Evolutionary conservation across 2,329 filamentous ascomycete species (phyloP).

Genomic region (Trichoderma asperellum): DNA sequence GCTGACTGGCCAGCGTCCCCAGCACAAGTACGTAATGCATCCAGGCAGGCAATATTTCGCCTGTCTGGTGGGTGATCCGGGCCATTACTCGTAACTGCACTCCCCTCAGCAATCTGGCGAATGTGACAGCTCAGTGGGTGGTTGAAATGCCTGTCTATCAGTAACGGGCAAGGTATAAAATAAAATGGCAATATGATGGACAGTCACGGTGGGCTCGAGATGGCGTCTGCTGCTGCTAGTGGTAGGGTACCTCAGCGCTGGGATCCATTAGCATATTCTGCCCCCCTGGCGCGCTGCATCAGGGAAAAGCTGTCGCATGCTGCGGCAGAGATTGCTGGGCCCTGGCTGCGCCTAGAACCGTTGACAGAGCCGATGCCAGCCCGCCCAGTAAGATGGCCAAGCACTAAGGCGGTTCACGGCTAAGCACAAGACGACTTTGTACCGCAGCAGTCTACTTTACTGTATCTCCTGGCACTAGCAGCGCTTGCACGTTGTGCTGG

Average conservation of each 20-base stretch:
- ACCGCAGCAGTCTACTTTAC: background rate
- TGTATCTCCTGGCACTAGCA: background rate
- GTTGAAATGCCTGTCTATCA: slow-evolving; percentile 10
- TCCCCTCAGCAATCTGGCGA: slow-evolving; percentile 7
- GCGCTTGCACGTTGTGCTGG: slow-evolving; percentile 19
- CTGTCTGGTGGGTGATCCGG: slow-evolving; percentile 3
- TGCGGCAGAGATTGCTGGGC: slow-evolving; percentile 27
- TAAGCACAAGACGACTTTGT: background rate
- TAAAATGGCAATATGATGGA: background rate
- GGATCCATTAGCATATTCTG: background rate
- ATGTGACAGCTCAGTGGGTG: background rate
- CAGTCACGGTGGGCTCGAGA: background rate
- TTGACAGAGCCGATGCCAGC: slow-evolving; percentile 26
- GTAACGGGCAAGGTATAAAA: background rate
- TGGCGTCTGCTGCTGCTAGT: slow-evolving; percentile 5
- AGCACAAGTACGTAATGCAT: slow-evolving; percentile 12
- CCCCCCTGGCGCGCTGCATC: slow-evolving; percentile 5
- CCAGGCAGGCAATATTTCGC: background rate
- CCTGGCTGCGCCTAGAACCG: slow-evolving; percentile 20
- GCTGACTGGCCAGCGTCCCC: background rate
- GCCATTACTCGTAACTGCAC: slow-evolving; percentile 20
- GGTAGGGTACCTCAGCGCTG: background rate
- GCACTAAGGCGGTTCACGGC: slow-evolving; percentile 26
- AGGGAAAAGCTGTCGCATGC: slow-evolving; percentile 12
- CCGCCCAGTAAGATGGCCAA: slow-evolving; percentile 12